These are phyloP conservation scores for Skeletonema tropicum DNA, from an alignment of 108 stramenopile genomes.

Conservation along the genomic window DNA sequence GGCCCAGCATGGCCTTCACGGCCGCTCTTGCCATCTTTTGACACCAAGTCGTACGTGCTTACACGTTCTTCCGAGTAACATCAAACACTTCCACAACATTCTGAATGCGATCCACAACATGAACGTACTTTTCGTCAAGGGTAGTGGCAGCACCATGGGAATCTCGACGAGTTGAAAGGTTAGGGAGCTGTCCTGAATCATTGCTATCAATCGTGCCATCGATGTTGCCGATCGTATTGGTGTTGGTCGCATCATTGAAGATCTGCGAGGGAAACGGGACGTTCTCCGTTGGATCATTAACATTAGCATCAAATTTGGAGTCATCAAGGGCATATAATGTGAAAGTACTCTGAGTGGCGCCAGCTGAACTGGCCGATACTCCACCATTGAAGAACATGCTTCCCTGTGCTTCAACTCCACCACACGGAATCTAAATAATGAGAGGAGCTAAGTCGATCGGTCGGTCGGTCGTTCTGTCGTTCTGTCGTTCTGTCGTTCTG, in stretches of 20 bases:
- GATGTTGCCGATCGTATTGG: constrained; percentile 13
- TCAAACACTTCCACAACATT: constrained; percentile 39
- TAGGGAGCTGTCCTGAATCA: constrained; percentile 36
- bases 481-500: no score
- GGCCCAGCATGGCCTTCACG: no score
- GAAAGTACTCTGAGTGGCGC: constrained; percentile 25
- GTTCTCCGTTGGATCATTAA: not conserved
- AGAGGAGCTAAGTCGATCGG: no score
- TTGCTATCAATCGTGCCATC: constrained; percentile 1
- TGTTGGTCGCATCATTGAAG: constrained; percentile 32
- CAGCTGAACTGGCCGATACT: not conserved
- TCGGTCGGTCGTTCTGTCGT: no score
- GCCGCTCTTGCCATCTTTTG: no score
- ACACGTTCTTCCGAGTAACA: no score
- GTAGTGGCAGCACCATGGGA: constrained; percentile 20
- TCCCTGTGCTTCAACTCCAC: no score
- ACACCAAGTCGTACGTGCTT: no score
- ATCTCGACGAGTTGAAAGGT: constrained; percentile 39
- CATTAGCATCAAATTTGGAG: no score
- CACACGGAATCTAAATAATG: no score
- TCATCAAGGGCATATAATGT: constrained; percentile 24
- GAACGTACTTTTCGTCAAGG: constrained; percentile 32
- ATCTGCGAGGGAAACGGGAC: constrained; percentile 15
- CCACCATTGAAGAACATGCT: no score
- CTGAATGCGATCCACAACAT: constrained; percentile 43